Evolutionary conservation across 202 grass and related monocot species (phyloP).

Genomic region (Elaeis oleifera): DNA sequence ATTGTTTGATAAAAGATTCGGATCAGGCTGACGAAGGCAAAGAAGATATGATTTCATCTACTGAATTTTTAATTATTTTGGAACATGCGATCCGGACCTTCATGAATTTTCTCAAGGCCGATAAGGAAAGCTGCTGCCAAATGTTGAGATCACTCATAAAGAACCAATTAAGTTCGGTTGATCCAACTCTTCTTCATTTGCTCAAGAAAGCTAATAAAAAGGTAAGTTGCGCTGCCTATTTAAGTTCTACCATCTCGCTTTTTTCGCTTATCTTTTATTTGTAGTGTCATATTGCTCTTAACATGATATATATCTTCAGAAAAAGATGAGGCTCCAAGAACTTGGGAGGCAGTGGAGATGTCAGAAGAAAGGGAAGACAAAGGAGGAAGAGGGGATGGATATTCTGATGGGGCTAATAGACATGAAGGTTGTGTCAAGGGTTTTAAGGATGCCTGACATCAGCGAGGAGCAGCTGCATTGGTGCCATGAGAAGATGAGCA

Average conservation of each 20-base stretch:
- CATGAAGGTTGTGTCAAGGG: conserved; percentile 70
- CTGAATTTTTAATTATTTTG: conserved; percentile 67
- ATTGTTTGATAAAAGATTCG: conserved; percentile 16
- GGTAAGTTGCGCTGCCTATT: conserved; percentile 19
- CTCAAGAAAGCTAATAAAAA: conserved; percentile 65
- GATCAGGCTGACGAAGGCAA: conserved; percentile 51
- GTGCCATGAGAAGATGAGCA: conserved; percentile 93
- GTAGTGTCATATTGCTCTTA: background rate
- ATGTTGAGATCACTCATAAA: conserved; percentile 57
- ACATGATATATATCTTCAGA: conserved; percentile 33
- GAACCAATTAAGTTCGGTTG: conserved; percentile 29
- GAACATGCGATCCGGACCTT: conserved; percentile 70
- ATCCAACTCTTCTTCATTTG: conserved; percentile 33
- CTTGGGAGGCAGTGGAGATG: conserved; percentile 45
- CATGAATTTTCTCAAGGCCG: conserved; percentile 59
- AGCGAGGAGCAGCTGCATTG: conserved; percentile 80
- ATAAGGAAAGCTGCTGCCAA: conserved; percentile 62
- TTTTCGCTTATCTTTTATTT: background rate
- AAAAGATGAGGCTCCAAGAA: conserved; percentile 69
- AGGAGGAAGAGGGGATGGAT: conserved; percentile 50
- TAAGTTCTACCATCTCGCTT: background rate
- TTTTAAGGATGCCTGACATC: conserved; percentile 60
- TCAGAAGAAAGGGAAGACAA: conserved; percentile 41
- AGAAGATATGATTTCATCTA: conserved; percentile 61
- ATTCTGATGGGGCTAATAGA: conserved; percentile 81